Percentiles rank a stretch among this genome's conserved stretches.
Conservation (phyloP, 306 rosid genomes). For the Rosa lucieae region DNA sequence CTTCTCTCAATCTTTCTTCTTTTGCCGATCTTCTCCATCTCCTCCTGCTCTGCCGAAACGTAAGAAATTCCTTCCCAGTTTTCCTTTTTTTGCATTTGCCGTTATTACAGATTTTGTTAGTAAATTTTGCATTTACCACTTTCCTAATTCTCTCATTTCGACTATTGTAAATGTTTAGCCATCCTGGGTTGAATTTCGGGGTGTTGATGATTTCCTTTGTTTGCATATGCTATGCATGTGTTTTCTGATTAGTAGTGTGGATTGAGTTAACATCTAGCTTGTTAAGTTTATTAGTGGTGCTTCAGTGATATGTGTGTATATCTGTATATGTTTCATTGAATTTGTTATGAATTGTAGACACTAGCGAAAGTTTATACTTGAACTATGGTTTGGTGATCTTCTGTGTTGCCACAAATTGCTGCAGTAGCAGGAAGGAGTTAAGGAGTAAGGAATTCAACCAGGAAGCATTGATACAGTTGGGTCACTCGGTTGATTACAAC, state of each 20-base stretch:
- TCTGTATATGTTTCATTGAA: neutral
- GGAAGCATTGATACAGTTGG: constrained; percentile 30
- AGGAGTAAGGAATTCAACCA: constrained; percentile 30
- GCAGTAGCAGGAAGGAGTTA: constrained; percentile 63
- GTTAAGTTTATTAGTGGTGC: neutral
- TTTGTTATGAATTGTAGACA: neutral
- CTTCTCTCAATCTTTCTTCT: constrained; percentile 37
- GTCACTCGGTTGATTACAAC: constrained; percentile 37
- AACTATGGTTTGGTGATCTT: neutral
- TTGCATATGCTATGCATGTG: neutral
- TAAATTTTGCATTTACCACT: neutral
- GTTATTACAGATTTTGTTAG: neutral
- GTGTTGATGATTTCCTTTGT: neutral
- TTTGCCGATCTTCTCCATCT: constrained; percentile 22
- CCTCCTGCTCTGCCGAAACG: constrained; percentile 43
- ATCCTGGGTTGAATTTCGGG: neutral
- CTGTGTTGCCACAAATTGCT: constrained; percentile 13
- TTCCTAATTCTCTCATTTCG: neutral
- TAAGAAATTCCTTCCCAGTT: constrained; percentile 25
- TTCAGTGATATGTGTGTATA: neutral
- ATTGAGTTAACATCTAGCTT: neutral
- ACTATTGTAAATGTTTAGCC: neutral
- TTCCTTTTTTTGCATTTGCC: neutral
- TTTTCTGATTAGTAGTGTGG: neutral
- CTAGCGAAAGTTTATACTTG: neutral